These are phyloP conservation scores for Stentor coeruleus DNA, from an alignment of 73 alveolate genomes.

Conservation along the genomic window DNA sequence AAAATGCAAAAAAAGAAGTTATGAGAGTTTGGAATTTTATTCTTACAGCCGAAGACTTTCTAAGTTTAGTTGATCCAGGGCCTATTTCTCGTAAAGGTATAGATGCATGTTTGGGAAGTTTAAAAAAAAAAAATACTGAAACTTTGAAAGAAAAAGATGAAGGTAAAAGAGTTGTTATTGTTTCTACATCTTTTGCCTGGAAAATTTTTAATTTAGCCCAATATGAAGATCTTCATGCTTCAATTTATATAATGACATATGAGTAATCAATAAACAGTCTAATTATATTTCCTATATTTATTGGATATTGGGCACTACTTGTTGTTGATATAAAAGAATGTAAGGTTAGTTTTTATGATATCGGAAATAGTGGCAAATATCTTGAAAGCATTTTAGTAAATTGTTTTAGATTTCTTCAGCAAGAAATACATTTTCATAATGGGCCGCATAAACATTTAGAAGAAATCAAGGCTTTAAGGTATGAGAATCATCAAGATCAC, in stretches of 20 bases:
- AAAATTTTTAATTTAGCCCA: too few relatives aligned
- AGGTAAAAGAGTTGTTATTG: background rate
- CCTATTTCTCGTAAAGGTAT: background rate
- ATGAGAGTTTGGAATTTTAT: background rate
- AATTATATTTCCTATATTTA: background rate
- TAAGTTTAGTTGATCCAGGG: background rate
- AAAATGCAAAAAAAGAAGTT: background rate
- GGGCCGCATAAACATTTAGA: too few relatives aligned
- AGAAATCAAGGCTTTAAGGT: too few relatives aligned
- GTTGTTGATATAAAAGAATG: background rate
- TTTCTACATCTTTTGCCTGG: background rate
- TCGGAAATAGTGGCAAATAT: background rate
- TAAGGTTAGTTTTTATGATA: background rate
- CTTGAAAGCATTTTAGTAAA: background rate
- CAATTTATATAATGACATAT: background rate
- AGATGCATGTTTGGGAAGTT: background rate
- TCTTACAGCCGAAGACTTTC: background rate
- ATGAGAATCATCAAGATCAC: too few relatives aligned
- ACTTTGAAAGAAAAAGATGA: background rate
- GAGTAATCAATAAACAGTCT: background rate
- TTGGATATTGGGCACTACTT: background rate
- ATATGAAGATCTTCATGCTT: background rate
- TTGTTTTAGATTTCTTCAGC: background rate
- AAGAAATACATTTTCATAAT: too few relatives aligned
- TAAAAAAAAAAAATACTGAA: background rate